Conservation (phyloP, 805 yeast genomes). For the Spathaspora arborariae region DNA sequence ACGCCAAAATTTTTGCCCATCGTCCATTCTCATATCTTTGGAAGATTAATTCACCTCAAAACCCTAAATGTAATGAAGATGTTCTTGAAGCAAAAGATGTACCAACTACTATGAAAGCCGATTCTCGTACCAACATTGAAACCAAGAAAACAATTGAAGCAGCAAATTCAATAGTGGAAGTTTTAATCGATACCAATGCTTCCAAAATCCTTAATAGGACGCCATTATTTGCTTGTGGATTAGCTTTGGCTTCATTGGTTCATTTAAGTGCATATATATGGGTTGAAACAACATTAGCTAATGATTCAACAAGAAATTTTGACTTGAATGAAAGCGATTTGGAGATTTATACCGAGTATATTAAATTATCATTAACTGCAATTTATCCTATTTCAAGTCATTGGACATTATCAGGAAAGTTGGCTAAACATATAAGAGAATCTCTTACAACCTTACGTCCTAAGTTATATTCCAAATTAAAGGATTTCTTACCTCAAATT, state of each 20-base stretch:
- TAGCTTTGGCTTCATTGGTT: conserved; percentile 50
- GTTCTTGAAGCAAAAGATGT: conserved; percentile 11
- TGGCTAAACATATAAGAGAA: conserved; percentile 45
- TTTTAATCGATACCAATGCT: conserved; percentile 46
- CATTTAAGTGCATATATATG: conserved; percentile 52
- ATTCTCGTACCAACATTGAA: conserved; percentile 45
- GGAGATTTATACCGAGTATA: conserved; percentile 43
- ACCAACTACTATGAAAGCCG: conserved; percentile 22
- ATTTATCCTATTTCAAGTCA: conserved; percentile 48
- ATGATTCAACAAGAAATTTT: conserved; percentile 13
- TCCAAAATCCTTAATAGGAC: conserved; percentile 41
- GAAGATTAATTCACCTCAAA: conserved; percentile 28
- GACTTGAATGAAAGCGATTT: conserved; percentile 32
- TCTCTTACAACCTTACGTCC: conserved; percentile 42
- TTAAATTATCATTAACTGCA: conserved; percentile 47
- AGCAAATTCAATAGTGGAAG: conserved; percentile 45
- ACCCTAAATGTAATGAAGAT: conserved; percentile 11
- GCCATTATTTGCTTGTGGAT: conserved; percentile 49
- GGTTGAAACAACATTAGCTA: conserved; percentile 38
- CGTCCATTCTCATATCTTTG: conserved; percentile 51
- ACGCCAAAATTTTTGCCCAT: conserved; percentile 53
- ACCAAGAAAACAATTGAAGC: conserved; percentile 53
- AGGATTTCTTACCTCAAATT: conserved; percentile 23
- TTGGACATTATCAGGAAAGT: conserved; percentile 47
- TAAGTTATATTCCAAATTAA: conserved; percentile 32